Evolutionary conservation across 768 basidiomycete genomes (phyloP).

Genomic region (Cyclocybe aegerita): DNA sequence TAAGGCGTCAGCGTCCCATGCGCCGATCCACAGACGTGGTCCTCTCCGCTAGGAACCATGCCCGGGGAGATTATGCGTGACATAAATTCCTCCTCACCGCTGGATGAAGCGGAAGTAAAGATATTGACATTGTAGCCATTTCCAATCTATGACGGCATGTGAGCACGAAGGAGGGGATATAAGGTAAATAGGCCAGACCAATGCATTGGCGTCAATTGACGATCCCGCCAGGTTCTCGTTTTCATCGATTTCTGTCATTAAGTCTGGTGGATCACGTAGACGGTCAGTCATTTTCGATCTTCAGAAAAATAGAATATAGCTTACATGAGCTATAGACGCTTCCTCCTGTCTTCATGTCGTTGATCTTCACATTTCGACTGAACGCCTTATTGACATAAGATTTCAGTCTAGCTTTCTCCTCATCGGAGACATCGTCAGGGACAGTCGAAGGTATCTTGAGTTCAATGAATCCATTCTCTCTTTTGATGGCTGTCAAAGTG

Average conservation of each 20-base stretch:
- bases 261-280: slow-evolving; percentile 19
- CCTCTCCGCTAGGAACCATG: slow-evolving; percentile 35
- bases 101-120: slow-evolving; percentile 35
- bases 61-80: slow-evolving; percentile 52
- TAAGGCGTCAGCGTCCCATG: slow-evolving; percentile 51
- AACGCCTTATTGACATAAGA: slow-evolving; percentile 35
- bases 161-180: background rate
- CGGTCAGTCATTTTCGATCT: background rate
- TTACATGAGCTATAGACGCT: slow-evolving; percentile 31
- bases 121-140: slow-evolving; percentile 36
- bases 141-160: slow-evolving; percentile 21
- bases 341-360: slow-evolving; percentile 32
- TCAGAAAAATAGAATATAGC: slow-evolving; percentile 4
- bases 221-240: slow-evolving; percentile 32
- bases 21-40: slow-evolving; percentile 54
- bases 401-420: slow-evolving; percentile 29
- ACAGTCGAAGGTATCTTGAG: slow-evolving; percentile 34
- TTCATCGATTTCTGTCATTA: slow-evolving; percentile 42
- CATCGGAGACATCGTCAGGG: slow-evolving; percentile 22
- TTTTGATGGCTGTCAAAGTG: slow-evolving; percentile 27
- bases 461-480: slow-evolving; percentile 32
- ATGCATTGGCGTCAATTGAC: slow-evolving; percentile 25
- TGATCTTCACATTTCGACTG: slow-evolving; percentile 34
- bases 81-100: slow-evolving; percentile 35
- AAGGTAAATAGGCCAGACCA: slow-evolving; percentile 27